These are phyloP conservation scores for Platanthera guangdongensis DNA, from an alignment of 106 monocot species.

Conservation along the genomic window DNA sequence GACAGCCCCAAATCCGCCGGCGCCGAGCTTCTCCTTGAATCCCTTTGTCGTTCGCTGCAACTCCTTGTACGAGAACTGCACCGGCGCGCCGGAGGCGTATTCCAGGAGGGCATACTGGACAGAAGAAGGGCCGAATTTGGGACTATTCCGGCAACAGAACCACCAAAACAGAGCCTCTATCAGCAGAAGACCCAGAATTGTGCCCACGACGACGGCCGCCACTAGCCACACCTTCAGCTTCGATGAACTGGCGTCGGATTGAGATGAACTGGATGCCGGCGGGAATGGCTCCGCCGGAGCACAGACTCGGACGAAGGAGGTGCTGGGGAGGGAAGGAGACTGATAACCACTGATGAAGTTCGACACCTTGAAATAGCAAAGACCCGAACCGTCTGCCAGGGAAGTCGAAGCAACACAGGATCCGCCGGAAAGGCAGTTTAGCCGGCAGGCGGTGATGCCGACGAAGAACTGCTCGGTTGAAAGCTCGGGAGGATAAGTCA, in stretches of 20 bases:
- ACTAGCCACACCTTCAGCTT: slow-evolving; percentile 36
- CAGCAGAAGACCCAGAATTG: slow-evolving; percentile 33
- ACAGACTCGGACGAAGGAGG: slow-evolving; percentile 78
- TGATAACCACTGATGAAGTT: slow-evolving; percentile 57
- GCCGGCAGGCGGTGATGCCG: slow-evolving; percentile 56
- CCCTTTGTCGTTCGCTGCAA: slow-evolving; percentile 54
- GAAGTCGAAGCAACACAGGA: slow-evolving; percentile 72
- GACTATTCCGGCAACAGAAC: slow-evolving; percentile 47
- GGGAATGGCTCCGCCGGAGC: slow-evolving; percentile 23
- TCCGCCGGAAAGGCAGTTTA: slow-evolving; percentile 47
- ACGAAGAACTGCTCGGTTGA: slow-evolving; percentile 44
- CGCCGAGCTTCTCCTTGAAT: slow-evolving; percentile 76
- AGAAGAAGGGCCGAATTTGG: slow-evolving; percentile 44
- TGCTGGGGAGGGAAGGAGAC: slow-evolving; percentile 63
- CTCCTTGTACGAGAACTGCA: slow-evolving; percentile 76
- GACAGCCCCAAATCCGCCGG: slow-evolving; percentile 81
- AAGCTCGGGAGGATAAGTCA: slow-evolving; percentile 61
- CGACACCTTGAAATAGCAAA: slow-evolving; percentile 54
- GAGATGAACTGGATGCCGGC: not conserved
- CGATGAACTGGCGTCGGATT: not conserved
- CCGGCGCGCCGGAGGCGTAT: slow-evolving; percentile 77
- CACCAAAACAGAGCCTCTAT: slow-evolving; percentile 58
- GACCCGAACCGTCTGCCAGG: slow-evolving; percentile 65
- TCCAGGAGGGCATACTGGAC: slow-evolving; percentile 70
- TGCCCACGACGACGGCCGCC: slow-evolving; percentile 25